Conservation (phyloP, 352 stramenopile genomes). For the Pythium rhizo-oryzae region DNA sequence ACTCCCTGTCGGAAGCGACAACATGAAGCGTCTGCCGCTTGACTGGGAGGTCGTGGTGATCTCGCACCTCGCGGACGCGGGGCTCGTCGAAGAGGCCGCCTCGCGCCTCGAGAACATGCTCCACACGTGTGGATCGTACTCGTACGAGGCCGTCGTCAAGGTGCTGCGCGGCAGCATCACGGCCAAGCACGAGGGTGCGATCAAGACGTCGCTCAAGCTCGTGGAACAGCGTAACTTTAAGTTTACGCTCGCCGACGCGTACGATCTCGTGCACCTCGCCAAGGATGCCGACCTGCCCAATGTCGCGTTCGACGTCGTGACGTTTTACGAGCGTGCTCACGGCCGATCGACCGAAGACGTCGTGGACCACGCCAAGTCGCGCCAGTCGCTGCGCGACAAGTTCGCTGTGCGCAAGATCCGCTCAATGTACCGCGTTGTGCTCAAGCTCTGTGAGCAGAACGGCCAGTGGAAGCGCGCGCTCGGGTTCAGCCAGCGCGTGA, state of each 20-base stretch:
- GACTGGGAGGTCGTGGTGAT: conserved; percentile 53
- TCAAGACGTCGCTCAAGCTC: conserved; percentile 38
- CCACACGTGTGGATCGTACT: conserved; percentile 38
- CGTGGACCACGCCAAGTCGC: conserved; percentile 17
- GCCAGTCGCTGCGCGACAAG: conserved; percentile 33
- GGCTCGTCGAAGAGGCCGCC: conserved; percentile 43
- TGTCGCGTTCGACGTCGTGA: conserved; percentile 49
- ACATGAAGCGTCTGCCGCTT: conserved; percentile 37
- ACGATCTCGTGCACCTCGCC: conserved; percentile 58
- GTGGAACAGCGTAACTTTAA: conserved; percentile 49
- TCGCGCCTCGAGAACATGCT: conserved; percentile 44
- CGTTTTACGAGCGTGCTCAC: conserved; percentile 53
- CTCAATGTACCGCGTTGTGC: conserved; percentile 57
- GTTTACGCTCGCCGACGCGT: conserved; percentile 43
- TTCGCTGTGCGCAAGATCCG: conserved; percentile 49
- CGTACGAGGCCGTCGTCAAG: conserved; percentile 43
- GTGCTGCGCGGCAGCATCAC: conserved; percentile 44
- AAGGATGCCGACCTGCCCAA: conserved; percentile 40
- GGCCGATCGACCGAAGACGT: conserved; percentile 26
- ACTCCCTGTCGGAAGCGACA: conserved; percentile 17
- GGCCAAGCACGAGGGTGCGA: conserved; percentile 28
- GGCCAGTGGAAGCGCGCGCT: conserved; percentile 68
- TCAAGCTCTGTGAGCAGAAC: conserved; percentile 51
- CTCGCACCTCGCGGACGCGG: conserved; percentile 39
- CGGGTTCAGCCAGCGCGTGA: conserved; percentile 48